Conservation (phyloP, 345 rosid genomes). For the Lumnitzera littorea region DNA sequence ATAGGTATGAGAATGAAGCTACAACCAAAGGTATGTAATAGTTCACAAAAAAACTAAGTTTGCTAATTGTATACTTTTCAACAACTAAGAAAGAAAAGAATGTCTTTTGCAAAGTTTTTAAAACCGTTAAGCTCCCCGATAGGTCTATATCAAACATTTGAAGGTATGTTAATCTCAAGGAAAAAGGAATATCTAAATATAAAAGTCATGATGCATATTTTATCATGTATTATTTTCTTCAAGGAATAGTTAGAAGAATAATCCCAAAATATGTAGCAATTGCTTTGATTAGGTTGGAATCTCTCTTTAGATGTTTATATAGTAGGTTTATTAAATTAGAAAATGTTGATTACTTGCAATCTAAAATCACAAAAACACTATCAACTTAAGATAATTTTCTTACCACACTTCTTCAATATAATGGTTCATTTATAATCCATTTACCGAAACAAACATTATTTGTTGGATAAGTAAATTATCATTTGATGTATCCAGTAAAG, state of each 20-base stretch:
- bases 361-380: not conserved
- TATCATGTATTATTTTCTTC: not conserved
- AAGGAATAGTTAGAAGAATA: not conserved
- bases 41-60: not conserved
- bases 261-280: not conserved
- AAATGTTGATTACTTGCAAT: not conserved
- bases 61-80: not conserved
- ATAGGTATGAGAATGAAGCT: not conserved
- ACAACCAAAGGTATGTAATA: not conserved
- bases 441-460: not conserved
- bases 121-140: not conserved
- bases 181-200: no score
- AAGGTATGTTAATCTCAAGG: no score
- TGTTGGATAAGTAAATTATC: not conserved
- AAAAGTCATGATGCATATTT: no score
- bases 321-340: not conserved
- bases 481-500: not conserved
- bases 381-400: not conserved
- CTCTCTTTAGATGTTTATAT: not conserved
- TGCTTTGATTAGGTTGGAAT: not conserved
- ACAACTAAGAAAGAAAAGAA: not conserved
- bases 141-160: not conserved
- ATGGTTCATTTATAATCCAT: not conserved
- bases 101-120: not conserved
- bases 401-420: not conserved